Percentiles rank a stretch among this genome's conserved stretches.
Evolutionary conservation across 2,329 filamentous ascomycete genomes (phyloP).

Genomic region (Phyllosticta paracitricarpa): DNA sequence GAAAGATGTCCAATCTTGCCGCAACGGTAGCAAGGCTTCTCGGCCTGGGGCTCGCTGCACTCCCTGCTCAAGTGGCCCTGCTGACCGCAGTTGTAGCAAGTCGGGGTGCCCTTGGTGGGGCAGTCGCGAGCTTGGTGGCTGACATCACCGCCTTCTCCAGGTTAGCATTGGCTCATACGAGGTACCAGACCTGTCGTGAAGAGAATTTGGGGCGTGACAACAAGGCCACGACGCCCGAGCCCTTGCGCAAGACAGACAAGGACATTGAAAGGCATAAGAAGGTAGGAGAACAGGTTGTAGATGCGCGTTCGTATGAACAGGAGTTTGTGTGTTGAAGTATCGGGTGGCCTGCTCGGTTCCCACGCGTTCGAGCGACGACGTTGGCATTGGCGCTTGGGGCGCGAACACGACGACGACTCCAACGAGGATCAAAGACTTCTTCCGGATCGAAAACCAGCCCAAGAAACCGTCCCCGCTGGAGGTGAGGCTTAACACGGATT

Average conservation of each 20-base stretch:
- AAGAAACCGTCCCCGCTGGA: conserved; percentile 11
- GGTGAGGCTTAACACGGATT: conserved; percentile 12
- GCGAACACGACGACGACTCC: conserved; percentile 7
- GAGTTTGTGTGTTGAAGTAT: conserved; percentile 7
- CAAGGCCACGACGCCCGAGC: background rate
- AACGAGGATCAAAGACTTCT: background rate
- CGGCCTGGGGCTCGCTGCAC: conserved; percentile 80
- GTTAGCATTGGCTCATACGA: conserved; percentile 11
- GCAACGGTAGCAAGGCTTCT: conserved; percentile 65
- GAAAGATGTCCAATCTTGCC: conserved; percentile 83
- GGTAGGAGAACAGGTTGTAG: background rate
- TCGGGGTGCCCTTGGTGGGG: conserved; percentile 40
- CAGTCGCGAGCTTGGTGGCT: conserved; percentile 42
- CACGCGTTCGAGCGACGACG: background rate
- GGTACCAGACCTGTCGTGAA: conserved; percentile 7
- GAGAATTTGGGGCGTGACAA: background rate
- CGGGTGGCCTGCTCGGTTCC: conserved; percentile 2
- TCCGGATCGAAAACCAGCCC: conserved; percentile 9
- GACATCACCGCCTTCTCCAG: conserved; percentile 35
- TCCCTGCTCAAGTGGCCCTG: conserved; percentile 59
- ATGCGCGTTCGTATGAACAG: background rate
- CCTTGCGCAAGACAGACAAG: background rate
- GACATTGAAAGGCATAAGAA: background rate
- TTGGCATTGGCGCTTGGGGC: background rate
- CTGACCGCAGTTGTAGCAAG: conserved; percentile 40